Conservation (phyloP, 1,139 yeast genomes). For the Arxiozyma bovina region DNA sequence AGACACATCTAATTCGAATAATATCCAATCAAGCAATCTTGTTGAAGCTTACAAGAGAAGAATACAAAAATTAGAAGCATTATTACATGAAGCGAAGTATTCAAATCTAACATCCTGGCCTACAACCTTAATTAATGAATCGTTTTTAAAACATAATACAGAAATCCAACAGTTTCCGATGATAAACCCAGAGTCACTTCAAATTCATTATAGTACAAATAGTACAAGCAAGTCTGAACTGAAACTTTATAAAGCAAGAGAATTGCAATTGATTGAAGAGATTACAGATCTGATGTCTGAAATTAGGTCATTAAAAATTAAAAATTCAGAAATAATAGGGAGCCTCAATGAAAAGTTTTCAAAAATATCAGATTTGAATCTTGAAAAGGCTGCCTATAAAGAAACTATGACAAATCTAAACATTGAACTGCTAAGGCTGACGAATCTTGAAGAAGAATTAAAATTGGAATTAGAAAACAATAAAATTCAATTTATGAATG, state of each 20-base stretch:
- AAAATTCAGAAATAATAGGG: constrained; percentile 2
- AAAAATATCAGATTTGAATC: constrained; percentile 13
- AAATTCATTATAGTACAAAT: not conserved
- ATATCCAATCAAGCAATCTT: not conserved
- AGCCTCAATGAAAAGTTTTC: constrained; percentile 4
- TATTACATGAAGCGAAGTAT: constrained; percentile 58
- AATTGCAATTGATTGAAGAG: not conserved
- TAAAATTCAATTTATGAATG: not conserved
- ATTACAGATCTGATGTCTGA: not conserved
- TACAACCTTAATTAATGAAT: constrained; percentile 21
- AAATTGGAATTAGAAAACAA: constrained; percentile 11
- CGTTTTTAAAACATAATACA: not conserved
- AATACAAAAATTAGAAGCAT: constrained; percentile 54
- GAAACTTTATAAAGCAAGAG: not conserved
- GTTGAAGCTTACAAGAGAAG: constrained; percentile 39
- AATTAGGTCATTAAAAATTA: not conserved
- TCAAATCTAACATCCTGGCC: constrained; percentile 56
- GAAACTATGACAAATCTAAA: constrained; percentile 25
- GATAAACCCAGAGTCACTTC: not conserved
- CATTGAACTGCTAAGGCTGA: constrained; percentile 21
- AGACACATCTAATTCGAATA: constrained; percentile 12
- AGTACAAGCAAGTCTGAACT: not conserved
- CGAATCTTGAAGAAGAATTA: constrained; percentile 19
- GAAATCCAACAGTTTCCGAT: not conserved
- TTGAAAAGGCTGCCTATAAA: constrained; percentile 25